phyloP scores from a whole-genome alignment of 768 basidiomycete genomes.

The Trametes elegans region DNA sequence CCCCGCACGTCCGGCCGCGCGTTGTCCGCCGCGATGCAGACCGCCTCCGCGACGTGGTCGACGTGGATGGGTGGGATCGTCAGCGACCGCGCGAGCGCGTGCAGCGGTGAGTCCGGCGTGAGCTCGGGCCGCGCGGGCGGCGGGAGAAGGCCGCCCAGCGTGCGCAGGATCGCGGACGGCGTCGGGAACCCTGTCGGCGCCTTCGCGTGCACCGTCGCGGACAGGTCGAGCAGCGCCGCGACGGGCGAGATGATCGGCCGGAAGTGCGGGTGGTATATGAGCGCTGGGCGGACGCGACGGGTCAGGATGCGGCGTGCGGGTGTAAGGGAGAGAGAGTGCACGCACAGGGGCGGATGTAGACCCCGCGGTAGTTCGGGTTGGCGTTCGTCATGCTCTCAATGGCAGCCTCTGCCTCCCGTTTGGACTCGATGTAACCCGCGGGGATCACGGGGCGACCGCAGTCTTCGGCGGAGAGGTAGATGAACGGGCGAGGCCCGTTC shows the following conservation, averaged over 20 bases:
- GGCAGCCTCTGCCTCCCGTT: slow-evolving; percentile 80
- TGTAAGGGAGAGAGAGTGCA: neutral
- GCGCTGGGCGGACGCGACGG: slow-evolving; percentile 46
- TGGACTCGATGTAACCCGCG: slow-evolving; percentile 86
- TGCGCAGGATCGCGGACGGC: slow-evolving; percentile 61
- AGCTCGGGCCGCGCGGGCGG: slow-evolving; percentile 27
- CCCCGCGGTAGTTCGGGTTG: slow-evolving; percentile 54
- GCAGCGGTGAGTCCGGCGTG: slow-evolving; percentile 46
- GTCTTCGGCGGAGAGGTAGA: slow-evolving; percentile 95
- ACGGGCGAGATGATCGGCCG: slow-evolving; percentile 87
- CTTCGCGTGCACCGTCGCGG: slow-evolving; percentile 66
- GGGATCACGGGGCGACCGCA: slow-evolving; percentile 87
- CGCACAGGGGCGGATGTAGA: slow-evolving; percentile 90
- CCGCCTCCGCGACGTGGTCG: slow-evolving; percentile 88
- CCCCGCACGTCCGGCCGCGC: slow-evolving; percentile 49
- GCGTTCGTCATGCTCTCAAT: slow-evolving; percentile 55
- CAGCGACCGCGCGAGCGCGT: slow-evolving; percentile 75
- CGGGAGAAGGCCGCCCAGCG: slow-evolving; percentile 41
- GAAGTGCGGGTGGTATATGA: slow-evolving; percentile 94
- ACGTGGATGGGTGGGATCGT: slow-evolving; percentile 92
- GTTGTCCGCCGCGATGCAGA: slow-evolving; percentile 60
- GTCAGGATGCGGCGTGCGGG: neutral
- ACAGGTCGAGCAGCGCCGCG: slow-evolving; percentile 80
- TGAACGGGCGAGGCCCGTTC: slow-evolving; percentile 60
- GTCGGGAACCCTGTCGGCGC: slow-evolving; percentile 57